phyloP scores from a whole-genome alignment of 352 stramenopile genomes.

The Pythium rhizo-oryzae region DNA sequence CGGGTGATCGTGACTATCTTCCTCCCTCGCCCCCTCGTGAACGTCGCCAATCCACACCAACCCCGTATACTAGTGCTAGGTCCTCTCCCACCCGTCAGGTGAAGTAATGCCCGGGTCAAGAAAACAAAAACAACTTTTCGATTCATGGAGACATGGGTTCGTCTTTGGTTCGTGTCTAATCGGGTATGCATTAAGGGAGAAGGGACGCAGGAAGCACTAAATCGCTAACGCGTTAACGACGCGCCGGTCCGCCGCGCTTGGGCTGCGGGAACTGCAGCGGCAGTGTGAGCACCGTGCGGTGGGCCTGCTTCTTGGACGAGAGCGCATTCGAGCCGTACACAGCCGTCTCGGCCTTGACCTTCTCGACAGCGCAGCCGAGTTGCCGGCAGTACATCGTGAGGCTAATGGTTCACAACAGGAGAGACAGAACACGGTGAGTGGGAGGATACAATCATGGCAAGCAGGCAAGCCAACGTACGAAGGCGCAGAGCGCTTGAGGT shows the following conservation, averaged over 20 bases:
- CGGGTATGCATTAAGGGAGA: not conserved
- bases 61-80: constrained; percentile 46
- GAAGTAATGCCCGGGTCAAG: not conserved
- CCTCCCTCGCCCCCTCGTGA: too few species aligned
- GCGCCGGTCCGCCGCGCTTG: constrained; percentile 59
- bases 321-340: constrained; percentile 55
- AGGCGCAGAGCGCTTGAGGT: constrained; percentile 64
- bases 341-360: constrained; percentile 64
- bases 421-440: not conserved
- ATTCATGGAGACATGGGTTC: not conserved
- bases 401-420: constrained; percentile 4
- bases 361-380: constrained; percentile 74
- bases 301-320: constrained; percentile 68
- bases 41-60: constrained; percentile 8
- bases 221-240: constrained; percentile 34
- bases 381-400: constrained; percentile 70
- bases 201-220: not conserved
- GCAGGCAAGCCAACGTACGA: constrained; percentile 33
- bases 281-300: constrained; percentile 71
- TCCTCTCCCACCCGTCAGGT: not conserved
- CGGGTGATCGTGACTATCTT: constrained; percentile 6
- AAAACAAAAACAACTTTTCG: not conserved
- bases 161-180: not conserved
- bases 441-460: not conserved
- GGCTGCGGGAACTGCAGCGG: constrained; percentile 75